phyloP scores from a whole-genome alignment of 73 alveolate species.

The Blepharisma japonicum region DNA sequence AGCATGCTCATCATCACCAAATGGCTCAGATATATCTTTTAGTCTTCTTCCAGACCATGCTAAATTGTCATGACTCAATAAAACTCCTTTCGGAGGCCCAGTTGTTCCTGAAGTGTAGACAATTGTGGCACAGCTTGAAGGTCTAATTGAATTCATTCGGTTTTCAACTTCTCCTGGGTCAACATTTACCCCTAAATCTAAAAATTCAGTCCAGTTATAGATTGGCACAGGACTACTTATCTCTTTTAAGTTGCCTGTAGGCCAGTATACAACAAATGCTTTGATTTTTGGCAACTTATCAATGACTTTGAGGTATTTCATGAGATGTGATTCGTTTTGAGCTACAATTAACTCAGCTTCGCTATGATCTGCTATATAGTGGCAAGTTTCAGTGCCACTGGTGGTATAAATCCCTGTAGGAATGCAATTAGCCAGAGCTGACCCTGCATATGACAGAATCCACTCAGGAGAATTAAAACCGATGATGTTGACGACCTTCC shows the following conservation, averaged over 20 bases:
- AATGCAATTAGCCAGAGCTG: slow-evolving; percentile 56
- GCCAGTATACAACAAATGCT: slow-evolving; percentile 50
- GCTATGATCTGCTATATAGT: slow-evolving; percentile 67
- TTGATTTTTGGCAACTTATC: slow-evolving; percentile 51
- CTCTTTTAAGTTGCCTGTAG: slow-evolving; percentile 32
- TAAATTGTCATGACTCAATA: slow-evolving; percentile 74
- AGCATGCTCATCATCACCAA: slow-evolving; percentile 40
- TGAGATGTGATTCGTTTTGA: slow-evolving; percentile 52
- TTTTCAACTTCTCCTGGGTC: background rate
- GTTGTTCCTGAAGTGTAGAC: slow-evolving; percentile 88
- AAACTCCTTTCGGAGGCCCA: slow-evolving; percentile 80
- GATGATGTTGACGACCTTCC: slow-evolving; percentile 64
- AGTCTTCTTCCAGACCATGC: slow-evolving; percentile 25
- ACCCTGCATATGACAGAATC: slow-evolving; percentile 66
- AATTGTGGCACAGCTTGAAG: slow-evolving; percentile 62
- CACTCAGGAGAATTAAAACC: slow-evolving; percentile 81
- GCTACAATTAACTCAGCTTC: slow-evolving; percentile 68
- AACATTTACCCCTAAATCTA: background rate
- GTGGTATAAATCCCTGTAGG: slow-evolving; percentile 78
- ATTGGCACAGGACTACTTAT: slow-evolving; percentile 36
- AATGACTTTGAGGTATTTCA: slow-evolving; percentile 42
- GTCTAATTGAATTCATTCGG: slow-evolving; percentile 34
- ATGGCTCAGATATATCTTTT: slow-evolving; percentile 6
- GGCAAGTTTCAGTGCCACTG: slow-evolving; percentile 70
- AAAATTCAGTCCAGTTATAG: slow-evolving; percentile 58